A percentile compares a stretch with the other conserved stretches of the same genome.
Conservation (phyloP, 352 stramenopile species). For the Globisporangium yorkense region DNA sequence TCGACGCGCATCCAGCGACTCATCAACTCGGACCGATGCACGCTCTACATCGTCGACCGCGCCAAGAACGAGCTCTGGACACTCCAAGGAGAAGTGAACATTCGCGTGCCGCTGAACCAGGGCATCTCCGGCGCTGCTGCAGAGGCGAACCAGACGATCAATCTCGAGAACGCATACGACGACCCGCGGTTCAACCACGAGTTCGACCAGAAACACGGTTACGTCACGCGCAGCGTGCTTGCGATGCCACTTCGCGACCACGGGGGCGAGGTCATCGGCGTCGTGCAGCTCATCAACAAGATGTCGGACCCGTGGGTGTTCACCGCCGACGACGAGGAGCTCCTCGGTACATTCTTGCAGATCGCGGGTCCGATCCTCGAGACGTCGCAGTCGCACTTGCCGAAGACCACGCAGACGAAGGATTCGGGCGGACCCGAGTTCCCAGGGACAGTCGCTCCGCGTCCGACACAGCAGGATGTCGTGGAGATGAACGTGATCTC, state of each 20-base stretch:
- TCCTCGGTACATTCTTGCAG: conserved; percentile 82
- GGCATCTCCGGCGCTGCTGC: conserved; percentile 80
- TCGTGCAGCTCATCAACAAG: conserved; percentile 90
- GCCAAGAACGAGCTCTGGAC: conserved; percentile 88
- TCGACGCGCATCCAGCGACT: conserved; percentile 83
- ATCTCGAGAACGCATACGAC: conserved; percentile 83
- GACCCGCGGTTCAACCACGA: conserved; percentile 88
- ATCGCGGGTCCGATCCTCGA: conserved; percentile 88
- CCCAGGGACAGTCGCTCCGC: conserved; percentile 35
- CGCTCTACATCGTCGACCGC: conserved; percentile 90
- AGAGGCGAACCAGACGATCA: conserved; percentile 63
- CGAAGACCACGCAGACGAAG: conserved; percentile 36
- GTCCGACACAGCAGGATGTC: conserved; percentile 30
- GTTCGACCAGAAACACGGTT: conserved; percentile 85
- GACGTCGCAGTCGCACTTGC: conserved; percentile 73
- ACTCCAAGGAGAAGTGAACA: conserved; percentile 86
- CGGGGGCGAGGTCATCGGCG: conserved; percentile 69
- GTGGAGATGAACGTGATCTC: conserved; percentile 82
- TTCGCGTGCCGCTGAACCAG: conserved; percentile 80
- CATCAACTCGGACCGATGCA: conserved; percentile 89
- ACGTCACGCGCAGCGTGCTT: conserved; percentile 82
- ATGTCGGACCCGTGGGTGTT: conserved; percentile 67
- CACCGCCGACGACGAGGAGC: conserved; percentile 79
- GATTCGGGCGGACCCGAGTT: conserved; percentile 55
- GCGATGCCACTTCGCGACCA: conserved; percentile 83